These are phyloP conservation scores for Tremella yokohamensis DNA, from an alignment of 768 basidiomycete species.

Conservation along the genomic window DNA sequence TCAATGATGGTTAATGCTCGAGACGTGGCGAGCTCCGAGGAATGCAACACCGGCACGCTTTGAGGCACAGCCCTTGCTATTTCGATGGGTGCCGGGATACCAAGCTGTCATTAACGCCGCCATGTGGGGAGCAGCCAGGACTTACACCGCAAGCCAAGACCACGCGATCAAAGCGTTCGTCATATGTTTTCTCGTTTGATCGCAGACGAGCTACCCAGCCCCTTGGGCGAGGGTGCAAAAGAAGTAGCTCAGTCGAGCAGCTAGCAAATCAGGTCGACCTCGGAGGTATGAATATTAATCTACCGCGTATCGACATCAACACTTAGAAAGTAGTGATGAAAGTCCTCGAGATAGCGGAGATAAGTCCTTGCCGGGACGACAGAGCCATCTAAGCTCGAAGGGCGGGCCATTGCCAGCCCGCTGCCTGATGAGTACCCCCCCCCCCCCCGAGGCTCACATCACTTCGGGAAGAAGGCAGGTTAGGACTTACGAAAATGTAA, in stretches of 20 bases:
- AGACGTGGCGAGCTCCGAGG: neutral
- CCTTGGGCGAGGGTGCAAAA: neutral
- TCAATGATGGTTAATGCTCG: too few relatives aligned
- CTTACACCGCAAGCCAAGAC: too few relatives aligned
- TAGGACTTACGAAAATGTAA: constrained; percentile 14
- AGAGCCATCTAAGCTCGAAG: constrained; percentile 1
- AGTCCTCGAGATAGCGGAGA: constrained; percentile 15
- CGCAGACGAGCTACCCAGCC: too few relatives aligned
- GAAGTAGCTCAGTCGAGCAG: neutral
- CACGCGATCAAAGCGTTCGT: too few relatives aligned
- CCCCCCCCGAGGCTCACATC: too few relatives aligned
- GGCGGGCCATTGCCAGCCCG: constrained; percentile 14
- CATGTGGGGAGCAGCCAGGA: too few relatives aligned
- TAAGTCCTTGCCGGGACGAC: constrained; percentile 16
- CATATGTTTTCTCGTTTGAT: too few relatives aligned
- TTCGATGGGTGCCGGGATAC: too few relatives aligned
- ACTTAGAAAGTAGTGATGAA: constrained; percentile 13
- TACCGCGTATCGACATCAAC: constrained; percentile 4
- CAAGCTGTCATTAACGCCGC: too few relatives aligned
- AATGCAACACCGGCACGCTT: neutral
- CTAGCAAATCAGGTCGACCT: neutral
- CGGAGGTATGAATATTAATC: neutral
- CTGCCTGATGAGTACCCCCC: neutral
- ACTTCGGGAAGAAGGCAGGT: too few relatives aligned
- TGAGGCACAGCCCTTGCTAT: too few relatives aligned